These are phyloP conservation scores for Cyclocybe cylindracea DNA, from an alignment of 768 basidiomycete species.

Conservation along the genomic window DNA sequence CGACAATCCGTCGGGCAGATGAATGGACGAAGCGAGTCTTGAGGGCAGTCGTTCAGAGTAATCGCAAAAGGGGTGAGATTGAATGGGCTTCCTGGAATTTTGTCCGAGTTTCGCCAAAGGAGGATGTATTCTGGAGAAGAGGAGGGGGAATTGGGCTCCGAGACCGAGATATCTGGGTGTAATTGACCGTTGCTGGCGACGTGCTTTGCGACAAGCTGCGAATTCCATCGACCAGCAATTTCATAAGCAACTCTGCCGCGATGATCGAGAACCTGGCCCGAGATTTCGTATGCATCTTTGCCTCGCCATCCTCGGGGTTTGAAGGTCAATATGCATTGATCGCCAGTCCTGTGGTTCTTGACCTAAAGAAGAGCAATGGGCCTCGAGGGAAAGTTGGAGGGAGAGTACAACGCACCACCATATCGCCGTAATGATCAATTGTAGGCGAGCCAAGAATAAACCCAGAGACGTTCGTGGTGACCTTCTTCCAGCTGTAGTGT, in stretches of 20 bases:
- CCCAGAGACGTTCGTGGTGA: slow-evolving; percentile 87
- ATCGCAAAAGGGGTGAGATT: slow-evolving; percentile 95
- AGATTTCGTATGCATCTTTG: slow-evolving; percentile 90
- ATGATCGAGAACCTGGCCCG: slow-evolving; percentile 75
- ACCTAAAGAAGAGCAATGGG: slow-evolving; percentile 40
- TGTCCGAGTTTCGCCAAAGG: slow-evolving; percentile 92
- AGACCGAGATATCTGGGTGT: slow-evolving; percentile 70
- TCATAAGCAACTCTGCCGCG: slow-evolving; percentile 73
- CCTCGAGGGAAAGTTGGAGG: background rate
- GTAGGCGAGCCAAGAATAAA: slow-evolving; percentile 90
- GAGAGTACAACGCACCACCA: slow-evolving; percentile 64
- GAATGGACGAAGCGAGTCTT: slow-evolving; percentile 65
- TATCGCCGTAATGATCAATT: slow-evolving; percentile 94
- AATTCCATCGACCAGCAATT: slow-evolving; percentile 95
- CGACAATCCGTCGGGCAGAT: slow-evolving; percentile 92
- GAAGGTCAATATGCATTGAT: slow-evolving; percentile 88
- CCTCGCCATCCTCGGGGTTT: slow-evolving; percentile 96
- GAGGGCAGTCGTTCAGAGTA: slow-evolving; percentile 86
- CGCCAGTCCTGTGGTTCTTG: slow-evolving; percentile 89
- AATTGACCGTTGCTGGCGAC: slow-evolving; percentile 57
- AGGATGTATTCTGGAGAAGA: slow-evolving; percentile 73
- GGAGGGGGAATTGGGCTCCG: slow-evolving; percentile 41
- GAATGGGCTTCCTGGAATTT: slow-evolving; percentile 77
- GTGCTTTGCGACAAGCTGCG: slow-evolving; percentile 85
- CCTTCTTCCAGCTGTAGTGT: slow-evolving; percentile 96